These are phyloP conservation scores for Carex arenaria DNA, from an alignment of 202 grass and related monocot genomes.

Conservation along the genomic window DNA sequence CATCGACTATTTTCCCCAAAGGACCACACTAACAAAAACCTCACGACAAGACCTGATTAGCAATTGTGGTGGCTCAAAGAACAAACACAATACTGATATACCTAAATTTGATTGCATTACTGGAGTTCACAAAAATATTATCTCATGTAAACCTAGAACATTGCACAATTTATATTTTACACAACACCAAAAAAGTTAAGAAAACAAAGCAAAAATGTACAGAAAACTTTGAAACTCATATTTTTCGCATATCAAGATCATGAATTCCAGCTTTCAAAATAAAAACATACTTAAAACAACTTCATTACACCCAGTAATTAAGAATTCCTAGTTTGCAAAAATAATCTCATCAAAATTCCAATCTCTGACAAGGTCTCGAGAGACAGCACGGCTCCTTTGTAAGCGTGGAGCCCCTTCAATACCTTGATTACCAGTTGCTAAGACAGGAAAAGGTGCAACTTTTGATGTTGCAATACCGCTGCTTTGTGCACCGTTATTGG, in stretches of 20 bases:
- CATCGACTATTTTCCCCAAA: background rate
- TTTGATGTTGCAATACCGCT: constrained; percentile 45
- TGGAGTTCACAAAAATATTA: background rate
- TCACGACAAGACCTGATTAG: background rate
- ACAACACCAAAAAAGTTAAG: background rate
- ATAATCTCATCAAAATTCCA: constrained; percentile 86
- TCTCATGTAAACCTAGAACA: constrained; percentile 11
- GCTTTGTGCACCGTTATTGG: constrained; percentile 24
- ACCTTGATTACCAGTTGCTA: constrained; percentile 36
- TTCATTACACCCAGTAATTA: background rate
- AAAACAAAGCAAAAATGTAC: constrained; percentile 1
- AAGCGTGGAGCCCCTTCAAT: constrained; percentile 47
- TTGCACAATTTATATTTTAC: constrained; percentile 14
- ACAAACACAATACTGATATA: background rate
- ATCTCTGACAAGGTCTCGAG: constrained; percentile 78
- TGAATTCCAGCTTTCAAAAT: constrained; percentile 1
- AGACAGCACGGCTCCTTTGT: constrained; percentile 70
- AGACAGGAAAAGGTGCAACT: constrained; percentile 61
- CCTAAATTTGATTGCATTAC: background rate
- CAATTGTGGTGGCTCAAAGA: background rate
- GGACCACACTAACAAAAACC: background rate
- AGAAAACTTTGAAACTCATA: background rate
- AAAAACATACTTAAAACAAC: constrained; percentile 1
- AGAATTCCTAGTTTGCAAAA: constrained; percentile 41
- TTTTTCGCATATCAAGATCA: constrained; percentile 17